Evolutionary conservation across 805 yeast species (phyloP), one percentile per base, ranked within the genome.

Genomic region (Priceomyces castillae): DNA sequence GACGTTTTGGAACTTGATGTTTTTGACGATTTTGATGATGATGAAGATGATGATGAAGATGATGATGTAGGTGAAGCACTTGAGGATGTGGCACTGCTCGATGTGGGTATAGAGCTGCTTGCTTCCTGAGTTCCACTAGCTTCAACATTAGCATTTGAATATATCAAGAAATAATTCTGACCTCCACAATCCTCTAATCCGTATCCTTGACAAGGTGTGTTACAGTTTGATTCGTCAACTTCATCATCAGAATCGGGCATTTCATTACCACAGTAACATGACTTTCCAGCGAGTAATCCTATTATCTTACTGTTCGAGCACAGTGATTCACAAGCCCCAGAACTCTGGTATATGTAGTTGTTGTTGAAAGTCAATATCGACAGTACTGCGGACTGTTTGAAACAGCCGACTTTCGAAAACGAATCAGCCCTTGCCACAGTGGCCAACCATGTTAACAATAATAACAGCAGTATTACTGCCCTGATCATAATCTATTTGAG

Each of bases 331-430:
- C 94, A 84, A 55, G 77, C 66, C 6, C 75, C 67, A 14, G 80
- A 74, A 7, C 89, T 74, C 63, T 86, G 90, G 57, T 66, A 84
- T 1, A 61, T 64, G 58, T 76, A 77, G 2, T 71, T 53, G 23
- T 84, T 86, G 47, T 67, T 59, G 43, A 53, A 58, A n/a, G 58
- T 39, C 52, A 68, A 76, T 59, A 39, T 39, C 2, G 56, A 46
- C 34, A 36, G 63, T 3, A 75, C 50, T n/a, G 59, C 39, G 20
- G 71, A 49, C 54, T 53, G 34, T 25, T 50, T 41, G 45, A 42
- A 62, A 47, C 67, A 62, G 12, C 67, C 67, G 7, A 47, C 37
- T 39, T 48, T 46, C 1, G 51, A 16, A 39, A 49, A 57, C 18
- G 41, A 23, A 16, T 26, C 42, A 14, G 39, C 42, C 31, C 18